Evolutionary conservation across 768 basidiomycete genomes (phyloP), one percentile per base, ranked within the genome.

Genomic region (Suillus plorans): DNA sequence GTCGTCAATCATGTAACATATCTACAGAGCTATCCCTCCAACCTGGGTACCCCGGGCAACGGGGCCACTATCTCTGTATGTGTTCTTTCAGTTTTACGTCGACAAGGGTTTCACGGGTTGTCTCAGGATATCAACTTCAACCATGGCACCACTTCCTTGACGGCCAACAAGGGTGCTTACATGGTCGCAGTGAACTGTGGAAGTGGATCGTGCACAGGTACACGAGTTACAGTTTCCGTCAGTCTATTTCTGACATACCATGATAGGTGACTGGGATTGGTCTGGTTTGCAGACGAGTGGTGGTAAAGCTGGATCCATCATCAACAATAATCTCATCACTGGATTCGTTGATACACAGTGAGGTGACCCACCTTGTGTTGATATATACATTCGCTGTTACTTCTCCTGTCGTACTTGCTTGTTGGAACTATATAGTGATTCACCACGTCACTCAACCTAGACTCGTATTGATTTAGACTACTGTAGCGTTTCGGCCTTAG

Each of bases 131-230:
- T 89, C 68, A 83, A 78, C 68, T 88, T 89, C 70, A 69, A 73
- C 55, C 64, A 76, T 5, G 73, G 77, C 1, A 72, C 73, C 49
- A 86, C 79, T 44, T 78, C 73, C 0, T 71, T 89, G 56, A 67
- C 75, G 0, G 84, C 88, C 28, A 69, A 58, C 36, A 77, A 72
- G 61, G 70, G 71, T 31, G 88, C 85, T 3, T 64, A 80, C 62
- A 77, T 73, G 53, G 81, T 86, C 49, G 83, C 82, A 13, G 80
- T 88, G 4, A 83, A 88, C 70, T 89, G 88, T 68, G 88, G 87
- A 56, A 36, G 44, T 3, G 80, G 79, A 1, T 74, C 83, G 36
- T 89, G 86, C 74, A 77, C 72, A 36, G 85, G 85, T 84, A 68
- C 31, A 76, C 60, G 45, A 57, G 34, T 44, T 28, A 49, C 52